These are phyloP conservation scores for Spathaspora hagerdaliae DNA, from an alignment of 805 yeast genomes.

Conservation along the genomic window DNA sequence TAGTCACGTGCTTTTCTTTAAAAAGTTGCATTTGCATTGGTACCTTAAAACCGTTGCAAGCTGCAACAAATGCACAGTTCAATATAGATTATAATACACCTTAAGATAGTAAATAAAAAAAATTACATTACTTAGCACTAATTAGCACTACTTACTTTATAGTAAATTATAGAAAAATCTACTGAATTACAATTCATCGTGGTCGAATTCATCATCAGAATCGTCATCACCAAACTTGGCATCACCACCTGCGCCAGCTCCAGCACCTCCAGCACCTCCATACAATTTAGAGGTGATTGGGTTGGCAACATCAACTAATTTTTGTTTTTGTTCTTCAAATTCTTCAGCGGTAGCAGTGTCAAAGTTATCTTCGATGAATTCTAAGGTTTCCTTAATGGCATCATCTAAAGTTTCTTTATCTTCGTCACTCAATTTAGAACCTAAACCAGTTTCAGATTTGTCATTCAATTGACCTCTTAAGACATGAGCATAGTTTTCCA, in stretches of 20 bases:
- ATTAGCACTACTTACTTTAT: too few relatives aligned
- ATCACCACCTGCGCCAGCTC: slow-evolving; percentile 39
- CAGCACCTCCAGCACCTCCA: slow-evolving; percentile 35
- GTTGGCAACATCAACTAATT: slow-evolving; percentile 75
- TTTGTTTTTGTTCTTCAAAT: slow-evolving; percentile 81
- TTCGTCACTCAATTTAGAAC: slow-evolving; percentile 78
- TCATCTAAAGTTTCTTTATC: slow-evolving; percentile 87
- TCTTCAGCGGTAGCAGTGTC: slow-evolving; percentile 90
- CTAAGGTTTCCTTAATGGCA: slow-evolving; percentile 81
- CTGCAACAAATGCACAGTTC: too few relatives aligned
- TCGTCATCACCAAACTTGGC: slow-evolving; percentile 41
- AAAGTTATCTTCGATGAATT: slow-evolving; percentile 78
- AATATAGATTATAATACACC: too few relatives aligned
- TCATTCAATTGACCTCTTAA: slow-evolving; percentile 44
- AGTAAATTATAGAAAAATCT: background rate
- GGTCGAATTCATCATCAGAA: slow-evolving; percentile 41
- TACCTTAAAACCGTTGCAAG: too few relatives aligned
- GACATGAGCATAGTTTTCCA: slow-evolving; percentile 43
- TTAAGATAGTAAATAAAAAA: too few relatives aligned
- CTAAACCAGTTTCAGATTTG: slow-evolving; percentile 45
- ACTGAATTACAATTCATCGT: slow-evolving; percentile 37
- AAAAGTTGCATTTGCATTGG: too few relatives aligned
- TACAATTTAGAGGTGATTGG: slow-evolving; percentile 87
- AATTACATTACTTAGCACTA: too few relatives aligned
- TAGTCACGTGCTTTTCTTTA: too few relatives aligned